Evolutionary conservation across 179 eudicot species (phyloP).

Genomic region (Kewa caespitosa): DNA sequence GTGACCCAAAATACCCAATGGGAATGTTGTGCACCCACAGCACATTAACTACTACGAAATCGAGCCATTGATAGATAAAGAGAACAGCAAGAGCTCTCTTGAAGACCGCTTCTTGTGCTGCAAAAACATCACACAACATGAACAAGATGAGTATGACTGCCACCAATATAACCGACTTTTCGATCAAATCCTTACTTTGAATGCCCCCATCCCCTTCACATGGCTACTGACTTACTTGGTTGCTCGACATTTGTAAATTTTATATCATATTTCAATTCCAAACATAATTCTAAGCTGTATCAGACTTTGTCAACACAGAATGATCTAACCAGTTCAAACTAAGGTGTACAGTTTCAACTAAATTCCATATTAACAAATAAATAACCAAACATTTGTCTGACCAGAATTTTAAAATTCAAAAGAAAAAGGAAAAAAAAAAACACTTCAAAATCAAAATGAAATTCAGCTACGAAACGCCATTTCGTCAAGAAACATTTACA

Average conservation of each 20-base stretch:
- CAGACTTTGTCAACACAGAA: not conserved
- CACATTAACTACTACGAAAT: not conserved
- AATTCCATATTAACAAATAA: too few species aligned
- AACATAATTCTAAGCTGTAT: too few species aligned
- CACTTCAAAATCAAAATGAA: too few species aligned
- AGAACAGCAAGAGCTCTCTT: slow-evolving; percentile 13
- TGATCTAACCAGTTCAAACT: not conserved
- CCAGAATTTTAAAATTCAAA: too few species aligned
- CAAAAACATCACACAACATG: slow-evolving; percentile 20
- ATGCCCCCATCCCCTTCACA: not conserved
- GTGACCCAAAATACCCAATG: not conserved
- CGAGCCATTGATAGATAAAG: slow-evolving; percentile 13
- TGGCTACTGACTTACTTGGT: not conserved
- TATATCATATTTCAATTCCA: too few species aligned
- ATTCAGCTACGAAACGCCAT: too few species aligned
- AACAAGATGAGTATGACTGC: not conserved
- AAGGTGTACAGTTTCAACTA: not conserved
- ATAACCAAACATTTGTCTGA: too few species aligned
- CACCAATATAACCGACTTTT: not conserved
- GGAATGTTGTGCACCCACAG: not conserved
- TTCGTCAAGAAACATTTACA: too few species aligned
- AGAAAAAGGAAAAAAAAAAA: too few species aligned
- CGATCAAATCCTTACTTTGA: slow-evolving; percentile 3
- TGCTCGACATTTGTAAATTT: too few species aligned
- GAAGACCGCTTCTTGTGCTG: slow-evolving; percentile 18